Base-by-base conservation (phyloP, 805 yeast genomes). In the Candida ipomoeae region DNA sequence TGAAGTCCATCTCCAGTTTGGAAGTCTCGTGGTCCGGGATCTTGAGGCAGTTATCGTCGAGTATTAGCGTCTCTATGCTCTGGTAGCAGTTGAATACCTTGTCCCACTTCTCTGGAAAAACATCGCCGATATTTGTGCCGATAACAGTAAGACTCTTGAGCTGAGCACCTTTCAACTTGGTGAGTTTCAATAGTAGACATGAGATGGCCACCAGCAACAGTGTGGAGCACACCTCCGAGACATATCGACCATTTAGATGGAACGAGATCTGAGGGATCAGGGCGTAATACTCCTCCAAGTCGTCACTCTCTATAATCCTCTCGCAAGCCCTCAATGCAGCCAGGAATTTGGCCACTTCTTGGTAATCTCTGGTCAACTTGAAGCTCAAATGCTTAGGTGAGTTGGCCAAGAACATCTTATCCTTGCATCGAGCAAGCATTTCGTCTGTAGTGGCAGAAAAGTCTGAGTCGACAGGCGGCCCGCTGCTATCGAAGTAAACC, bases 121-220 rank as follows among this genome's bases (percentile, higher is more conserved):
- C 58, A 6, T 58, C 56, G 5, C 77, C 75, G 2, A 72, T 63
- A 37, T 70, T 71, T 13, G 73, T 68, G n/a, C 63, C 59, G 17
- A 54, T 51, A 17, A 72, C 61, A 14, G 68, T 57, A 3, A 72
- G 20, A 7, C 46, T 17, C 3, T 44, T 43, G 38, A 69, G 40
- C 48, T 66, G 63, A 13, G 53, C 50, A 14, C 48, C 51, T 32
- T 50, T 48, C 21, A 64, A 52, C 38, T 51, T 45, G 20, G 62
- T 52, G 20, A 66, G 48, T 20, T 58, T 56, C n/a, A 64, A 63
- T 40, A 69, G 44, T 5, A 62, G 63, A 38, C 63, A 62, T 40
- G 69, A 56, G 3, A 71, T 55, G 38, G 64, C 57, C 15, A 68
- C 62, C 48, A 67, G 58, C 18, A 69, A 48, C 29, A 69, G 59